A percentile compares a stretch with the other conserved stretches of the same genome.
Evolutionary conservation across 345 rosid species (phyloP).

Genomic region (Orychophragmus violaceus): DNA sequence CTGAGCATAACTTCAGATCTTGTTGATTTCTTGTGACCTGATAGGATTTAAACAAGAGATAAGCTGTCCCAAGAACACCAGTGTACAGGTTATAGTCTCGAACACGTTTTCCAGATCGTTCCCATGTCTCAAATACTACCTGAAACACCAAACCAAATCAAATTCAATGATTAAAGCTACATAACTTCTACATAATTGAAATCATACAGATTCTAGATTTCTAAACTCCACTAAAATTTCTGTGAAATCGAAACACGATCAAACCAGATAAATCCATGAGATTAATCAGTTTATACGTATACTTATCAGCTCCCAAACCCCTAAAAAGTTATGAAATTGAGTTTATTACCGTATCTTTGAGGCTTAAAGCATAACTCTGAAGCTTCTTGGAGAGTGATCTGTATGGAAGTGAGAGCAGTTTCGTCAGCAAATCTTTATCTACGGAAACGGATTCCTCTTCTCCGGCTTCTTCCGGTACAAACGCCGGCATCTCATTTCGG

Average conservation of each 20-base stretch:
- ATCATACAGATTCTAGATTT: not conserved
- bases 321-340: not conserved
- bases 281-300: not conserved
- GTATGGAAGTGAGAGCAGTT: constrained; percentile 65
- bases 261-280: not conserved
- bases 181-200: too few species aligned
- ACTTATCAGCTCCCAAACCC: not conserved
- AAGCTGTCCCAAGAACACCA: constrained; percentile 56
- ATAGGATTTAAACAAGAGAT: constrained; percentile 51
- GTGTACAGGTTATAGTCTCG: constrained; percentile 44
- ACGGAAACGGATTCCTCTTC: constrained; percentile 12
- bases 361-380: constrained; percentile 55
- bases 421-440: constrained; percentile 29
- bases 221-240: too few species aligned
- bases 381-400: constrained; percentile 47
- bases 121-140: constrained; percentile 58
- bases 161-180: not conserved
- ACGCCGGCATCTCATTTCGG: constrained; percentile 53
- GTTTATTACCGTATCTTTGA: constrained; percentile 67
- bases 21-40: constrained; percentile 35
- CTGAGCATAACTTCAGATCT: constrained; percentile 44
- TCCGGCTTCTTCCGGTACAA: constrained; percentile 32
- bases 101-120: constrained; percentile 34
- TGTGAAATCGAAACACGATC: constrained; percentile 10
- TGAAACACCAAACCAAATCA: constrained; percentile 10